Conservation (phyloP, 768 basidiomycete species). For the Mycena latifolia region DNA sequence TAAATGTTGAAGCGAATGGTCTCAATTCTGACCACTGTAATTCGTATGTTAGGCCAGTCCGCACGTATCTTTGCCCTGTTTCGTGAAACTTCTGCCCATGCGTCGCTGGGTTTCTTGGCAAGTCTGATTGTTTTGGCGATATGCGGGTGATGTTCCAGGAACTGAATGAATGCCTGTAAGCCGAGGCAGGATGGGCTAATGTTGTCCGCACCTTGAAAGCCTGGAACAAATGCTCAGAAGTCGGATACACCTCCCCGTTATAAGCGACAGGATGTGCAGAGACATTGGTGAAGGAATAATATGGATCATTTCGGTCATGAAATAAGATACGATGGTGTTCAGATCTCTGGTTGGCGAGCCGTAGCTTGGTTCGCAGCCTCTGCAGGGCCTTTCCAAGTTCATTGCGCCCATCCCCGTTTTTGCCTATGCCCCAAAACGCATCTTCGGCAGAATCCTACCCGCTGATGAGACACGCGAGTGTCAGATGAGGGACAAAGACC, state of each 20-base stretch:
- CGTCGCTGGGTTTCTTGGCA: neutral
- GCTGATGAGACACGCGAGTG: neutral
- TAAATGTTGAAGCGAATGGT: too few relatives aligned
- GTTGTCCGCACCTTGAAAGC: too few relatives aligned
- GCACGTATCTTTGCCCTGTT: neutral
- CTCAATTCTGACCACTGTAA: neutral
- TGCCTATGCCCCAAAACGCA: constrained; percentile 10
- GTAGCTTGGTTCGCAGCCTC: neutral
- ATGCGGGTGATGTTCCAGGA: neutral
- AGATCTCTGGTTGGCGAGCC: too few relatives aligned
- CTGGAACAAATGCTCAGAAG: constrained; percentile 63
- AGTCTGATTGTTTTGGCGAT: neutral
- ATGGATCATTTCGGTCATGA: neutral
- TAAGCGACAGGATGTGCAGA: constrained; percentile 57
- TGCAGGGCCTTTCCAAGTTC: constrained; percentile 6
- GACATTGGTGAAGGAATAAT: constrained; percentile 58
- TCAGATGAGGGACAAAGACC: neutral
- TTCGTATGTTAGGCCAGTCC: neutral
- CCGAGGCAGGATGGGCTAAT: too few relatives aligned
- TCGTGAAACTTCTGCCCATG: neutral
- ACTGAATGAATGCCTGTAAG: neutral
- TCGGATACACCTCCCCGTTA: constrained; percentile 53
- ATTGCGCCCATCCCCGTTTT: neutral
- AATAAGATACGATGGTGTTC: neutral
- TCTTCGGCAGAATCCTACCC: constrained; percentile 68